Conservation (phyloP, 2,329 filamentous ascomycete genomes). For the Zymoseptoria ardabiliae region DNA sequence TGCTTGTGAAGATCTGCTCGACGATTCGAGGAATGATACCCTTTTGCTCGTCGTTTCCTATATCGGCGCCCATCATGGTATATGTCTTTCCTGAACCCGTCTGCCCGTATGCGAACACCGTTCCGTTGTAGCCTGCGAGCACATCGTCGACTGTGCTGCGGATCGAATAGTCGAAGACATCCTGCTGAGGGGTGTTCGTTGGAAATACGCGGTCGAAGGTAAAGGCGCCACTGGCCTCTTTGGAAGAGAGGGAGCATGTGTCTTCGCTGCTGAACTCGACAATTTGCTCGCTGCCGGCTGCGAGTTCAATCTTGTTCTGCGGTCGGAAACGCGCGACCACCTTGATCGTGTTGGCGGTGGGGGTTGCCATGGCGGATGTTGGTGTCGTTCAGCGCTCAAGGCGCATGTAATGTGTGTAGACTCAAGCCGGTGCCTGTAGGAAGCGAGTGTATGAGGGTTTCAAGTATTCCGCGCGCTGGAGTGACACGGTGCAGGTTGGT, state of each 20-base stretch:
- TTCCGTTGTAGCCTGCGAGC: conserved; percentile 97
- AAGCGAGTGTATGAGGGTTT: not conserved
- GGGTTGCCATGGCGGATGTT: conserved; percentile 18
- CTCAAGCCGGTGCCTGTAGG: not conserved
- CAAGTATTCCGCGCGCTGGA: not conserved
- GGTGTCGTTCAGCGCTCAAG: conserved; percentile 5
- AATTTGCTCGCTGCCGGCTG: conserved; percentile 83
- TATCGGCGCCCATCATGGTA: conserved; percentile 96
- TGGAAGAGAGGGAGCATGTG: conserved; percentile 81
- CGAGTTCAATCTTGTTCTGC: conserved; percentile 89
- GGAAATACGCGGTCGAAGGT: conserved; percentile 98
- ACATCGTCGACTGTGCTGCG: conserved; percentile 94
- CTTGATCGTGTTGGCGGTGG: conserved; percentile 36
- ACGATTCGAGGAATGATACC: conserved; percentile 96
- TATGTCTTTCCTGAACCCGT: conserved; percentile 98
- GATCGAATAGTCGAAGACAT: conserved; percentile 98
- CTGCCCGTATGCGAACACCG: conserved; percentile 96
- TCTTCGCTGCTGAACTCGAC: conserved; percentile 83
- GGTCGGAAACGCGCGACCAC: conserved; percentile 97
- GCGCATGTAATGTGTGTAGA: conserved; percentile 4
- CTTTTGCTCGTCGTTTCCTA: conserved; percentile 78
- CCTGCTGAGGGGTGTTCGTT: conserved; percentile 80
- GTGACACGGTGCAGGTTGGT: not conserved
- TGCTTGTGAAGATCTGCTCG: conserved; percentile 94
- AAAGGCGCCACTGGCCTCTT: conserved; percentile 71